phyloP scores from a whole-genome alignment of 2,329 filamentous ascomycete species.

The Claviceps humidiphila region DNA sequence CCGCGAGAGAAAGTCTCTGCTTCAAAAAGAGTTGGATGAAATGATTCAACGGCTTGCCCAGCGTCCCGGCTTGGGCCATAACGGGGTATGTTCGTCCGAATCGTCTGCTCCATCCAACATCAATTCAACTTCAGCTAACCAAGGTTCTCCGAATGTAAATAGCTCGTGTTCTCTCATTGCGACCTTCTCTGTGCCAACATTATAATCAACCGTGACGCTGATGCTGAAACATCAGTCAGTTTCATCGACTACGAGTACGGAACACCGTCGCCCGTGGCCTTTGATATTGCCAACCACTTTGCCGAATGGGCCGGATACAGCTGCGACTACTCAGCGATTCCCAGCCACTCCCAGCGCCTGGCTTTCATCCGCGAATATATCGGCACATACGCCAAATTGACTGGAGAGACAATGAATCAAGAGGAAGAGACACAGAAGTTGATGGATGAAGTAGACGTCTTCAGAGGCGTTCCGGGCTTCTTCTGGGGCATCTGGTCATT shows the following conservation, averaged over 20 bases:
- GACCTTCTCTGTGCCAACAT: slow-evolving; percentile 95
- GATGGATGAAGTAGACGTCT: slow-evolving; percentile 70
- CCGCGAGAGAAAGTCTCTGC: slow-evolving; percentile 47
- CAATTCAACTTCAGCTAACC: slow-evolving; percentile 5
- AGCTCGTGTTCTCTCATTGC: slow-evolving; percentile 89
- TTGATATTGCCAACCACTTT: slow-evolving; percentile 96
- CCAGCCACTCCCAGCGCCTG: slow-evolving; percentile 61
- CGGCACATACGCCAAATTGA: slow-evolving; percentile 50
- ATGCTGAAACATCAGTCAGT: slow-evolving; percentile 31
- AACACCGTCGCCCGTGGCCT: slow-evolving; percentile 83
- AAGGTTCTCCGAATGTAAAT: neutral
- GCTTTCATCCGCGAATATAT: slow-evolving; percentile 80
- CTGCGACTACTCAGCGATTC: slow-evolving; percentile 76
- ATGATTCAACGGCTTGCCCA: slow-evolving; percentile 61
- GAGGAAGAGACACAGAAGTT: slow-evolving; percentile 56
- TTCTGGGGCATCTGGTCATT: slow-evolving; percentile 89
- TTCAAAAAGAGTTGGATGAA: slow-evolving; percentile 64
- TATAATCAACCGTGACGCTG: slow-evolving; percentile 50
- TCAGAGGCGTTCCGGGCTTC: slow-evolving; percentile 80
- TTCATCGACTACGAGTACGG: slow-evolving; percentile 99
- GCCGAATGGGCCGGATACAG: slow-evolving; percentile 97
- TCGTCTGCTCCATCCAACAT: neutral
- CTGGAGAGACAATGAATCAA: slow-evolving; percentile 31
- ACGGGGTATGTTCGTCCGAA: slow-evolving; percentile 44
- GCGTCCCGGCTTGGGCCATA: slow-evolving; percentile 60